Conservation (phyloP, 345 rosid genomes). For the Camelina sativa region DNA sequence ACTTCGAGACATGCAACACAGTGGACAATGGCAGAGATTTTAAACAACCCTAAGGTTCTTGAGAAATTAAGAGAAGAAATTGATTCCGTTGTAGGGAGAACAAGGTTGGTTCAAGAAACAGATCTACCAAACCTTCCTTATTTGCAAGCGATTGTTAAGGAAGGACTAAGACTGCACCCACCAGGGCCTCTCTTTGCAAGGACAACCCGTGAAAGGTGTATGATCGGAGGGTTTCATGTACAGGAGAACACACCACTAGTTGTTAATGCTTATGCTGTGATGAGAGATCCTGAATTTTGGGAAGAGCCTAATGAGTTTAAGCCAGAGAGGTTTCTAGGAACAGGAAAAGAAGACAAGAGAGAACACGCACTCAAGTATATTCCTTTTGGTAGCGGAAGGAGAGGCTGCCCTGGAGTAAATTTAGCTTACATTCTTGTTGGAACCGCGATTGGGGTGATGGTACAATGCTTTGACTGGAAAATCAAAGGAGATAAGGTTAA, state of each 20-base stretch:
- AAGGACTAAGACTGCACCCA: conserved; percentile 72
- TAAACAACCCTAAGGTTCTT: conserved; percentile 55
- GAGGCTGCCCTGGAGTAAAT: conserved; percentile 40
- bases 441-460: not conserved
- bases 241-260: conserved; percentile 57
- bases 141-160: conserved; percentile 62
- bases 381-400: conserved; percentile 70
- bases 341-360: conserved; percentile 40
- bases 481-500: not conserved
- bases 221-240: conserved; percentile 49
- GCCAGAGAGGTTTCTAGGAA: conserved; percentile 58
- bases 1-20: conserved; percentile 33
- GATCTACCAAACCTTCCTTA: conserved; percentile 59
- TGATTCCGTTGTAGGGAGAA: conserved; percentile 45
- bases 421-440: not conserved
- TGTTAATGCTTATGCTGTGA: conserved; percentile 60
- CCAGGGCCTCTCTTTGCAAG: conserved; percentile 58
- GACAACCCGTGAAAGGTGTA: conserved; percentile 49
- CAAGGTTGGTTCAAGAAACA: conserved; percentile 58
- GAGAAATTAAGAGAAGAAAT: conserved; percentile 61
- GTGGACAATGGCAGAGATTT: conserved; percentile 57
- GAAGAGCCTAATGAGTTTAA: conserved; percentile 55
- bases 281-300: conserved; percentile 62
- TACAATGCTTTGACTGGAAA: not conserved
- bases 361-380: conserved; percentile 52